phyloP scores from a whole-genome alignment of 164 flowering plant genomes.

The Kingdonia uniflora region DNA sequence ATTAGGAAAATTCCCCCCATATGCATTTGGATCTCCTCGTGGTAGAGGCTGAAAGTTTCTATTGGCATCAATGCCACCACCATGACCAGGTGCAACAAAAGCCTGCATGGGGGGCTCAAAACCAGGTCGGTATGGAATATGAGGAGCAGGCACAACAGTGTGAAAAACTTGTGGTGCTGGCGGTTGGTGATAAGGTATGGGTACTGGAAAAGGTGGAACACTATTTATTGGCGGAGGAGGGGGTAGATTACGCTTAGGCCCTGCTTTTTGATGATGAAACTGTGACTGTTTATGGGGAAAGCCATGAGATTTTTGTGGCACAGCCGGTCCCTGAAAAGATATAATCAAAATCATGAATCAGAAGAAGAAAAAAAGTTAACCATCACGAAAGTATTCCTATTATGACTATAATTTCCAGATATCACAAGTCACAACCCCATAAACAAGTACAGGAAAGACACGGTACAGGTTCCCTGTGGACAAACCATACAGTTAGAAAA shows the following conservation, averaged over 20 bases:
- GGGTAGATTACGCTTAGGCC: conserved; percentile 42
- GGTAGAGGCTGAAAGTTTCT: conserved; percentile 39
- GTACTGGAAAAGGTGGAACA: conserved; percentile 47
- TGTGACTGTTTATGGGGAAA: conserved; percentile 33
- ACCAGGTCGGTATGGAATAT: conserved; percentile 41
- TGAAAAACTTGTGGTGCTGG: conserved; percentile 38
- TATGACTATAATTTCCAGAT: too few relatives aligned
- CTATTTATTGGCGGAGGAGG: conserved; percentile 20
- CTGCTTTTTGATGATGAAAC: conserved; percentile 45
- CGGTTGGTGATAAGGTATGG: conserved; percentile 43
- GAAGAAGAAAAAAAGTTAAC: too few relatives aligned
- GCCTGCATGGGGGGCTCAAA: conserved; percentile 33
- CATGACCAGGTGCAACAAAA: conserved; percentile 42
- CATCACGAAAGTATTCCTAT: too few relatives aligned
- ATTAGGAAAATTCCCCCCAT: conserved; percentile 28
- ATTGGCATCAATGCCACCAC: conserved; percentile 24
- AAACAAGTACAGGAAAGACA: too few relatives aligned
- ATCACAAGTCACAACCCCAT: too few relatives aligned
- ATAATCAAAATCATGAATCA: not conserved
- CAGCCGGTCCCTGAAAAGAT: conserved; percentile 35
- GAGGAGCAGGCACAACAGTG: conserved; percentile 44
- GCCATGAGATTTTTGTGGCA: conserved; percentile 42
- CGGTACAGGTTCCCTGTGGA: too few relatives aligned
- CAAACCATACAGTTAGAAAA: too few relatives aligned
- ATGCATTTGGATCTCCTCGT: conserved; percentile 40